Evolutionary conservation across 2,329 filamentous ascomycete species (phyloP).

Genomic region (Xylariaceae sp.): DNA sequence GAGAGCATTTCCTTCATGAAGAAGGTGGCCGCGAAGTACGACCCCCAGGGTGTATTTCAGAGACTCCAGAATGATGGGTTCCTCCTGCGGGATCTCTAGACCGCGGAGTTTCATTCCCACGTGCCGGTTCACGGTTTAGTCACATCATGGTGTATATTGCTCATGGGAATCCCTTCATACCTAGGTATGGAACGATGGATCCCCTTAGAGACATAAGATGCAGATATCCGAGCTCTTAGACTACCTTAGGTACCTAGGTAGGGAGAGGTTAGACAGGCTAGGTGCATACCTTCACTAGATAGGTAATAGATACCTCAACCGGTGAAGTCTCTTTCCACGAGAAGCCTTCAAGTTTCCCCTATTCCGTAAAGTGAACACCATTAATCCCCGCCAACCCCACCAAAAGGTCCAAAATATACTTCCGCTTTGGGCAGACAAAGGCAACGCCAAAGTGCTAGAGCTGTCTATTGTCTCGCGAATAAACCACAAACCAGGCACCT

Average conservation of each 20-base stretch:
- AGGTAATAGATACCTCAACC: no score
- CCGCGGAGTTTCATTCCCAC: neutral
- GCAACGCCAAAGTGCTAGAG: neutral
- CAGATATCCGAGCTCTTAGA: neutral
- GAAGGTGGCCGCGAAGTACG: conserved; percentile 21
- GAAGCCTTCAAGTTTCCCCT: neutral
- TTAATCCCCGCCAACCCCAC: conserved; percentile 36
- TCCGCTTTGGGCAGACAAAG: conserved; percentile 19
- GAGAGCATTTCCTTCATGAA: conserved; percentile 20
- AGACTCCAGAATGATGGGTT: conserved; percentile 22
- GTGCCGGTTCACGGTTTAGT: no score
- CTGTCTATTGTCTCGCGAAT: neutral
- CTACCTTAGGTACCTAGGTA: no score
- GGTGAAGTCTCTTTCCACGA: no score
- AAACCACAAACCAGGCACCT: no score
- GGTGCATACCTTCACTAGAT: no score
- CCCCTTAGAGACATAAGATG: neutral
- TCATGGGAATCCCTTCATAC: no score
- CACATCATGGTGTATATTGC: no score
- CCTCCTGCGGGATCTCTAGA: conserved; percentile 19
- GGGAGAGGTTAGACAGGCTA: no score
- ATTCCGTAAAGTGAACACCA: neutral
- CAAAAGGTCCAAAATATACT: conserved; percentile 35
- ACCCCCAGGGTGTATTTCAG: conserved; percentile 21
- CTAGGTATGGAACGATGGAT: no score